A percentile compares a stretch with the other conserved stretches of the same genome.
phyloP scores from a whole-genome alignment of 2,329 filamentous ascomycete species.

The Boeremia lycopersici region DNA sequence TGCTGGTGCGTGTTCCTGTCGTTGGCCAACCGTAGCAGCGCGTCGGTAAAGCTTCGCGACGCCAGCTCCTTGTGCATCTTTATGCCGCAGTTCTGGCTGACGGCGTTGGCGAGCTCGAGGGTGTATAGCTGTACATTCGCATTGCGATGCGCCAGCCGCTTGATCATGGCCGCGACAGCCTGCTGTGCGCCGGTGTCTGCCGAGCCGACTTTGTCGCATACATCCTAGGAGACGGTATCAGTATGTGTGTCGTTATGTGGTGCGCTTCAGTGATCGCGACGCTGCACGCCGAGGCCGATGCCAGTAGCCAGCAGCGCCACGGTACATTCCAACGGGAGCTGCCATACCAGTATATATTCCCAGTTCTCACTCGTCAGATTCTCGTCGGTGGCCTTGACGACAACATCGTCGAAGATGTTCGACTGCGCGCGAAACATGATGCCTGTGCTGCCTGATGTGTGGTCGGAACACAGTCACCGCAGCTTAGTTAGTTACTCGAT shows the following conservation, averaged over 20 bases:
- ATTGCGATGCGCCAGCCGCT: constrained; percentile 88
- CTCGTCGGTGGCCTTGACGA: constrained; percentile 91
- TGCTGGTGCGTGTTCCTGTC: constrained; percentile 95
- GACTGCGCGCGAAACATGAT: constrained; percentile 61
- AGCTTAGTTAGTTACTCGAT: neutral
- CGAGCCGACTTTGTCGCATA: constrained; percentile 63
- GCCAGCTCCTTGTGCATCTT: constrained; percentile 88
- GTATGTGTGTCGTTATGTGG: neutral
- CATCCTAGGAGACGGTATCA: constrained; percentile 52
- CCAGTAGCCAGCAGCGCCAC: neutral
- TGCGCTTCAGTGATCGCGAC: neutral
- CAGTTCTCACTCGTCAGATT: constrained; percentile 87
- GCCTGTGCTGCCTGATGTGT: constrained; percentile 9
- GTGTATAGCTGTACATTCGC: constrained; percentile 97
- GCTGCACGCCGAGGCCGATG: neutral
- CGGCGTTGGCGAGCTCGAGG: constrained; percentile 84
- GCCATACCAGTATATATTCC: constrained; percentile 68
- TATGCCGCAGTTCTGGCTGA: constrained; percentile 89
- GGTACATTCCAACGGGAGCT: neutral
- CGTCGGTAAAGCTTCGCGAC: constrained; percentile 91
- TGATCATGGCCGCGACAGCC: constrained; percentile 87
- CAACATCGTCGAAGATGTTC: constrained; percentile 73
- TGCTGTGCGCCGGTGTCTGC: constrained; percentile 72
- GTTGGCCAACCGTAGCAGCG: constrained; percentile 84
- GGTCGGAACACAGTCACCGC: neutral